Evolutionary conservation across 495 filamentous ascomycete species (phyloP), one percentile per base, ranked within the genome.

Genomic region (Penicillium maclennaniae): DNA sequence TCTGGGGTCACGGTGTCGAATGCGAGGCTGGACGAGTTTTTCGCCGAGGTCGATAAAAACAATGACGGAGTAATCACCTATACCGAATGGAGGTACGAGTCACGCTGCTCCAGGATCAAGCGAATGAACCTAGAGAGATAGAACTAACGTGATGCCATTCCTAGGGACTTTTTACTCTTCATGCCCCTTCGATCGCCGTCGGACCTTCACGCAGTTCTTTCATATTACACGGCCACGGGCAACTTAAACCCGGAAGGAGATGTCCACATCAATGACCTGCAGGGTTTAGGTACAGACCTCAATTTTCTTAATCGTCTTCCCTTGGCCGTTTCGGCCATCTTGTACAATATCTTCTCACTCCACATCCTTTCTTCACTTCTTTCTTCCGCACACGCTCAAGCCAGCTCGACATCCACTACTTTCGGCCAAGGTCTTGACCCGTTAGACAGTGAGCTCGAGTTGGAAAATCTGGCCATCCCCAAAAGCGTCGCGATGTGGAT

Each of bases 231-330:
- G 34, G 87, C 90, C 20, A 88, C 93, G 58, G 84, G 95, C 63
- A 92, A 87, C 69, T 78, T 98, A 64, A 96, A 91, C 69, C 75
- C 88, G 49, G 93, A 98, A 79, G 93, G 93, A 64, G 93, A 98
- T 78, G 92, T 93, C 57, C 79, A 88, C 58, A 84, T 98, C 74
- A 90, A 93, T 73, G 89, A 93, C 67, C 79, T 93, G 59, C 82
- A 95, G 78, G 87, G 91, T 73, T 78, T 95, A 92, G 95, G 95
- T 97, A 96, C 79, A 83, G 81, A 82, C 69, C 69, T 75, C 70
- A 75, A 78, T 69, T 89, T 90, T 83, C 83, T 87, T 87, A 80
- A 52, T 53, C 59, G 47, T 67, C 69, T 56, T 65, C 54, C 72
- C 46, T 55, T 69, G 58, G 61, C 63, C 60, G 59, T 75, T 45